Percentiles rank a stretch among this genome's conserved stretches.
phyloP scores from a whole-genome alignment of 192 early-diverging fungal genomes.

The Coemansia reversa region DNA sequence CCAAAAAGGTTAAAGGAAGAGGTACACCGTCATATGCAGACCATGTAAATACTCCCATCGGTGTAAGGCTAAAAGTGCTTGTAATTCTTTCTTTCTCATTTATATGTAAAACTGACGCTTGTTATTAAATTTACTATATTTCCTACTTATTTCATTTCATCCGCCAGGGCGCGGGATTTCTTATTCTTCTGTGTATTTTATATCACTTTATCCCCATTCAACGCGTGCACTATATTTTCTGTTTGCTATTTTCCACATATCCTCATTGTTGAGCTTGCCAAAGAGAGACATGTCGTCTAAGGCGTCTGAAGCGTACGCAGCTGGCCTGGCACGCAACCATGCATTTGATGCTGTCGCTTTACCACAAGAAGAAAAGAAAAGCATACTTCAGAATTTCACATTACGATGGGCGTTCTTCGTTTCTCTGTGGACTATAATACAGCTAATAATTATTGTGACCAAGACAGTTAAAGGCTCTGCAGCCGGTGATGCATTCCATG shows the following conservation, averaged over 20 bases:
- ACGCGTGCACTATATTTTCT: not conserved
- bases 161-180: not conserved
- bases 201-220: not conserved
- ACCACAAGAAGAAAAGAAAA: not conserved
- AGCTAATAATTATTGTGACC: conserved; percentile 54
- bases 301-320: conserved; percentile 8
- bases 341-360: conserved; percentile 30
- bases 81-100: not conserved
- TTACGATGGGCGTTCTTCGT: conserved; percentile 42
- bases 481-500: conserved; percentile 31
- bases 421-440: conserved; percentile 56
- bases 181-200: not conserved
- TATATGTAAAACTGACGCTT: not conserved
- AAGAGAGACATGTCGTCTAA: not conserved
- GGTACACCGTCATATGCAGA: not conserved
- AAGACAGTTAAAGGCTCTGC: conserved; percentile 51
- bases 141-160: not conserved
- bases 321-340: conserved; percentile 22
- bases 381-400: conserved; percentile 19
- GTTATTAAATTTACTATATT: not conserved
- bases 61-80: not conserved
- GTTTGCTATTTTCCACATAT: not conserved
- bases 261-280: not conserved
- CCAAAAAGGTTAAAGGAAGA: not conserved
- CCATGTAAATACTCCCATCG: not conserved